Evolutionary conservation across 2,329 filamentous ascomycete genomes (phyloP), one percentile per base, ranked within the genome.

Genomic region (Epichloe scottii): DNA sequence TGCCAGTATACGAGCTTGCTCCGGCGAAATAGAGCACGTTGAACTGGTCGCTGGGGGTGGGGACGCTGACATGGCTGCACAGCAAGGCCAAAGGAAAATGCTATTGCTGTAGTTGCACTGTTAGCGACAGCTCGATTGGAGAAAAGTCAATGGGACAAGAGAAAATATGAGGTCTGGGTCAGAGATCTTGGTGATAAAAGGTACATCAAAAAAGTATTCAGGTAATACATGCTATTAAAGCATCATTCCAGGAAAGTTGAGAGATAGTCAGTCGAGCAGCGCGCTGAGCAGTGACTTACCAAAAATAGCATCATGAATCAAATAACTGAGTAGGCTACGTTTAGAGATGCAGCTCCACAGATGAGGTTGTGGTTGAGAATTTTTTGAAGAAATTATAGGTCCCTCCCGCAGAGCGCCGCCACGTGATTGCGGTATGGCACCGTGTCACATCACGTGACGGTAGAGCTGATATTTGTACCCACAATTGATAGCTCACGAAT

Each of bases 1-100:
- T 85, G n/a, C 73, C 71, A 1, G 87, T 89, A 65, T 78, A 87
- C 34, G 83, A 83, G 52, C 78, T 76, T 14, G 87, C 86, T 55
- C 80, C 78, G 52, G 87, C 88, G 68, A 94, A 94, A 69, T 91
- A 94, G 51, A 93, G 78, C 44, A 94, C 71, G 52, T 77, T 85
- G 70, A 93, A 94, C 57, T 87, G 77, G n/a, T 77, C 82, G 42
- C 70, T 56, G 1, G 80, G 11, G 77, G 66, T 54, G 74, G 77
- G 0, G 73, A 62, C 2, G 65, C 57, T 33, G 67, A 61, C 67
- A 71, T 72, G 21, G 42, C 55, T 17, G 39, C 19, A 37, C n/a
- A 15, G 47, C 4, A n/a, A 4, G 19, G 19, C 12, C 23, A 17
- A 37, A 26, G 21, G 5, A 17, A 19, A n/a, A 42, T 38, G 14